Base-by-base conservation (phyloP, 306 rosid genomes). In the Cicer bijugum region DNA sequence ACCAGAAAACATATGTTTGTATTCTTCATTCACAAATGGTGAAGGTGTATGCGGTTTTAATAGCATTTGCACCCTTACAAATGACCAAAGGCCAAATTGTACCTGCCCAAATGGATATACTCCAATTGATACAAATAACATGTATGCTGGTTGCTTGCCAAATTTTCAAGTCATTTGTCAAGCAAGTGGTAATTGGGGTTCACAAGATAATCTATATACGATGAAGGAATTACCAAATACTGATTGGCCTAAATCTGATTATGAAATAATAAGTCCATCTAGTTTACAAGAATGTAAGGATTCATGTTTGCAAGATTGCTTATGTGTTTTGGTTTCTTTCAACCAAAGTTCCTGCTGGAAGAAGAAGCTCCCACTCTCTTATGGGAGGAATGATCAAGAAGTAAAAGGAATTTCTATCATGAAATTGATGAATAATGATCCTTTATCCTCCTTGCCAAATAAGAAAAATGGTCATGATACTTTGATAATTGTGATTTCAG, bases 41-140 rank as follows among this genome's bases (percentile, higher is more conserved):
- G 70, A 15, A 12, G 86, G 86, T 12, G 65, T 83, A 8, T 86
- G 93, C 52, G 90, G 91, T 4, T 77, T 74, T 65, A 83, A 89
- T 58, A 85, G 86, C 44, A 62, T 84, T 12, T 89, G 93, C 66
- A 51, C 46, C 1, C 77, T 78, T 2, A 52, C 35, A 12, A 7
- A 43, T 20, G 83, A 82, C 19, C 16, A 2, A 50, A 79, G 86
- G 43, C 82, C 84, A 6, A 63, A 3, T 9, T 79, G 82, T 55
- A 17, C 60, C 0, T 79, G 82, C 37, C 69, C 44, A 5, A 55
- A 64, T 8, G 61, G 74, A 37, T 79, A 72, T 55, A 72, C 78
- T 43, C 20, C 44, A 1, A 46, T 64, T 65, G 69, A 79, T 72
- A 12, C 78, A 72, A 45, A 39, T 63, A 67, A 71, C 35, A 6